phyloP scores from a whole-genome alignment of 2,329 filamentous ascomycete species.

The Colletotrichum abscissum region DNA sequence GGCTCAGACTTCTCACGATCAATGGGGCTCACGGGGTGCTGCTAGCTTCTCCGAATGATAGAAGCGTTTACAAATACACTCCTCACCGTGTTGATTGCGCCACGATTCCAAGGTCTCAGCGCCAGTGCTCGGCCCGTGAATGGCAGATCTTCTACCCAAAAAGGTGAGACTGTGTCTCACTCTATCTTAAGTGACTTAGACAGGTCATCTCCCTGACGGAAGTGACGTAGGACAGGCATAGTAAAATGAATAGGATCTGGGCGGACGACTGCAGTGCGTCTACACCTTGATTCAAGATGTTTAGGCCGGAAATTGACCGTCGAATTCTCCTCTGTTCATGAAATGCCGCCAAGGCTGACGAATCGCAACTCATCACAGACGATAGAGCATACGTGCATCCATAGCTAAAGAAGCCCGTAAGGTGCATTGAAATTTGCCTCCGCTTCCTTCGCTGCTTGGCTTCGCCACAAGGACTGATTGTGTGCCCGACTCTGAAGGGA shows the following conservation, averaged over 20 bases:
- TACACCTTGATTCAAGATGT: not conserved
- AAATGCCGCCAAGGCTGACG: not conserved
- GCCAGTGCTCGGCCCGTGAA: not conserved
- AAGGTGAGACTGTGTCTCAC: not conserved
- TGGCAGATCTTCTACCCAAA: not conserved
- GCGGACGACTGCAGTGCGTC: not conserved
- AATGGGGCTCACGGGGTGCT: too few relatives aligned
- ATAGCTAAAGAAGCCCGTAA: too few relatives aligned
- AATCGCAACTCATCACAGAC: not conserved
- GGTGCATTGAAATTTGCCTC: not conserved
- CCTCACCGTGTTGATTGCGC: not conserved
- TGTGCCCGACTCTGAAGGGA: not conserved
- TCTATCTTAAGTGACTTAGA: not conserved
- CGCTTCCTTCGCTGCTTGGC: slow-evolving; percentile 20
- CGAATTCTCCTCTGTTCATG: not conserved
- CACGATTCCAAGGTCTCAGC: not conserved
- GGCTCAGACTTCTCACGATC: too few relatives aligned
- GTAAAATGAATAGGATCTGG: not conserved
- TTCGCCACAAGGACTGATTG: not conserved
- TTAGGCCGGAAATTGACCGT: not conserved
- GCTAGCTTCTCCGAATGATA: not conserved
- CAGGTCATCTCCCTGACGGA: not conserved
- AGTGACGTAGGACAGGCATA: not conserved
- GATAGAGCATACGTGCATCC: too few relatives aligned
- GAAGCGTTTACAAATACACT: not conserved